Evolutionary conservation across 768 basidiomycete species (phyloP).

Genomic region (Kwoniella mangroviensis): DNA sequence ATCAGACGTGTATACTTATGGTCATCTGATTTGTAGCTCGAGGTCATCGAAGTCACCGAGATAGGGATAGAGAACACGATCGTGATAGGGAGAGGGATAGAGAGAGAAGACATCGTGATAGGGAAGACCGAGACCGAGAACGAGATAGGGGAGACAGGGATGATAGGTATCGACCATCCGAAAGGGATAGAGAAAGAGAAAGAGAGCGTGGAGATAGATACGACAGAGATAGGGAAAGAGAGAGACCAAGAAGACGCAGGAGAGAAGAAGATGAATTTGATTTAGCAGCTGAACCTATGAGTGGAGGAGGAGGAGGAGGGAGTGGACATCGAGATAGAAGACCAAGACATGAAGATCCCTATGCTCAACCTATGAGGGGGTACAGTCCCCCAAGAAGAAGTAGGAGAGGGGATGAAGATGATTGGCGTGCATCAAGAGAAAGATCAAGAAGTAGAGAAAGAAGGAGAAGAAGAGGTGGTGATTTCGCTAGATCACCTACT

Average conservation of each 20-base stretch:
- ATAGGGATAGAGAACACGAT: constrained; percentile 25
- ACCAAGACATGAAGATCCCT: constrained; percentile 42
- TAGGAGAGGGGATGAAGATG: constrained; percentile 29
- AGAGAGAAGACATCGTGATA: constrained; percentile 44
- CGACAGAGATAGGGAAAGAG: constrained; percentile 3
- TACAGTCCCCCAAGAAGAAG: constrained; percentile 27
- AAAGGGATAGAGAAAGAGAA: constrained; percentile 23
- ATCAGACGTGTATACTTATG: too few species aligned
- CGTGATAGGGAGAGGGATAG: constrained; percentile 23
- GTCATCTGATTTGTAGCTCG: constrained; percentile 20
- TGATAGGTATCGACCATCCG: constrained; percentile 11
- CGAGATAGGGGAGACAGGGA: constrained; percentile 19
- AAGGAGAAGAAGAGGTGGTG: constrained; percentile 62
- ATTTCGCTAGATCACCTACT: constrained; percentile 83
- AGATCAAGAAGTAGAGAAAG: constrained; percentile 52
- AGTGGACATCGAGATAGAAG: constrained; percentile 30
- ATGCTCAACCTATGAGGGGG: constrained; percentile 39
- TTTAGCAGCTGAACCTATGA: constrained; percentile 43
- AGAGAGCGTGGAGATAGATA: constrained; percentile 24
- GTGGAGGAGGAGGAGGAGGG: constrained; percentile 33
- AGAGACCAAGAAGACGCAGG: constrained; percentile 22
- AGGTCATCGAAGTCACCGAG: constrained; percentile 60
- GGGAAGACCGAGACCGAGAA: constrained; percentile 24
- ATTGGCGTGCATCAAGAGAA: constrained; percentile 38
- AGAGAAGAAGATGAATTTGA: constrained; percentile 32